Percentiles rank a stretch among this genome's conserved stretches.
phyloP scores from a whole-genome alignment of 768 basidiomycete genomes.

The Auricularia cornea region DNA sequence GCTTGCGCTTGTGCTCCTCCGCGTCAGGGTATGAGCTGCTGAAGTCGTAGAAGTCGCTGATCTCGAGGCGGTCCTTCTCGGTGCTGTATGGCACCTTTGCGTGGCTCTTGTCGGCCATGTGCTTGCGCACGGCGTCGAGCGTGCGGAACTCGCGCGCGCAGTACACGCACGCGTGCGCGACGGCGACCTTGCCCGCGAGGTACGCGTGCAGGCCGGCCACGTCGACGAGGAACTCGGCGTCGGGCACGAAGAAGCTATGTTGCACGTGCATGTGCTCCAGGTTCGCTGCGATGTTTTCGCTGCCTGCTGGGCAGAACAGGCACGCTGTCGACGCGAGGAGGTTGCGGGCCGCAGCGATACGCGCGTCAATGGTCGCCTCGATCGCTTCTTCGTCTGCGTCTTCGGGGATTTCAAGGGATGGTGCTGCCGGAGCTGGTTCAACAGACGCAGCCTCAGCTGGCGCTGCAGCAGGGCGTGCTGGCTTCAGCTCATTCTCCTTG shows the following conservation, averaged over 20 bases:
- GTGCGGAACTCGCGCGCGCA: constrained; percentile 82
- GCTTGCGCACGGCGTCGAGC: constrained; percentile 82
- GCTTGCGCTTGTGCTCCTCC: constrained; percentile 21
- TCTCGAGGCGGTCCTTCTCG: constrained; percentile 69
- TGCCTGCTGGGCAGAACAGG: constrained; percentile 69
- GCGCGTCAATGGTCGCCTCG: constrained; percentile 56
- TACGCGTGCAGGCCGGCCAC: constrained; percentile 71
- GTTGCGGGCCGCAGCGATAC: constrained; percentile 62
- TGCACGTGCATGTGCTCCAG: constrained; percentile 77
- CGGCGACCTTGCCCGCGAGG: constrained; percentile 86
- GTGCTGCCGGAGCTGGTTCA: constrained; percentile 3
- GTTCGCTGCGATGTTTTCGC: constrained; percentile 50
- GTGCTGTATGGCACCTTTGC: constrained; percentile 92
- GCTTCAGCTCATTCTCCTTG: constrained; percentile 53
- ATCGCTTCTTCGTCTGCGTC: constrained; percentile 40
- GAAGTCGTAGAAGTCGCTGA: constrained; percentile 94
- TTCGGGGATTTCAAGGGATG: constrained; percentile 11
- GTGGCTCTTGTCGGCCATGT: constrained; percentile 94
- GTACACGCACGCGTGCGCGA: constrained; percentile 89
- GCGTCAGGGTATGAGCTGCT: constrained; percentile 61
- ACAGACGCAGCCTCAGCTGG: constrained; percentile 9
- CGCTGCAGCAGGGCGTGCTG: constrained; percentile 3
- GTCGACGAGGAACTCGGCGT: constrained; percentile 84
- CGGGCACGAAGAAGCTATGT: constrained; percentile 96
- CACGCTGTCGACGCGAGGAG: constrained; percentile 59